phyloP scores from a whole-genome alignment of 257 asterid species.

The Solanum tarijense region DNA sequence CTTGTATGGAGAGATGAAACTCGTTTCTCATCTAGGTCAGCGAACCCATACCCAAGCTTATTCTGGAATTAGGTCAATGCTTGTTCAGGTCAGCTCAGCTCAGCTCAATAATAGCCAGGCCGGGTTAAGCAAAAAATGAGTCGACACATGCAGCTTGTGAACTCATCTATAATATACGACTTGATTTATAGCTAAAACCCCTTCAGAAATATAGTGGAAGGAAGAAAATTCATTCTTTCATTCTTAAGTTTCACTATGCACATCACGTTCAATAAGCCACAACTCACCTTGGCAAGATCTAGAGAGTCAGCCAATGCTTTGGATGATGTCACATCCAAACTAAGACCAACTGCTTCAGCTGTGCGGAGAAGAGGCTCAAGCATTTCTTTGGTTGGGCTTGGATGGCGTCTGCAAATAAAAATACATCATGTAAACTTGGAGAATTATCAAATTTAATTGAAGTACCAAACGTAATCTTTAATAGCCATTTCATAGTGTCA shows the following conservation, averaged over 20 bases:
- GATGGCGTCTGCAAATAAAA: constrained; percentile 76
- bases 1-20: background rate
- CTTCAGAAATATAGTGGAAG: background rate
- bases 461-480: background rate
- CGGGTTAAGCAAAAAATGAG: background rate
- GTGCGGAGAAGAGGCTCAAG: constrained; percentile 89
- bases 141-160: background rate
- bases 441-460: background rate
- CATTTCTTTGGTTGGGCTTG: constrained; percentile 95
- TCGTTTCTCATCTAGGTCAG: background rate
- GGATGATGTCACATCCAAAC: constrained; percentile 83
- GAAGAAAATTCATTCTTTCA: background rate
- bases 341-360: constrained; percentile 83
- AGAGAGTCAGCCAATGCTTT: constrained; percentile 97
- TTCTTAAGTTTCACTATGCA: background rate
- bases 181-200: background rate
- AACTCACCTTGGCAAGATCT: constrained; percentile 88
- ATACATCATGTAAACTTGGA: background rate
- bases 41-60: background rate
- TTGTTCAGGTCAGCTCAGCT: background rate
- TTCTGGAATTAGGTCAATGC: background rate
- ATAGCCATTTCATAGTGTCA: background rate
- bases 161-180: background rate
- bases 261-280: constrained; percentile 8
- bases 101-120: background rate